A percentile compares a stretch with the other conserved stretches of the same genome.
These are phyloP conservation scores for Amaranthus cruentus DNA, from an alignment of 148 eudicot genomes.

Conservation along the genomic window DNA sequence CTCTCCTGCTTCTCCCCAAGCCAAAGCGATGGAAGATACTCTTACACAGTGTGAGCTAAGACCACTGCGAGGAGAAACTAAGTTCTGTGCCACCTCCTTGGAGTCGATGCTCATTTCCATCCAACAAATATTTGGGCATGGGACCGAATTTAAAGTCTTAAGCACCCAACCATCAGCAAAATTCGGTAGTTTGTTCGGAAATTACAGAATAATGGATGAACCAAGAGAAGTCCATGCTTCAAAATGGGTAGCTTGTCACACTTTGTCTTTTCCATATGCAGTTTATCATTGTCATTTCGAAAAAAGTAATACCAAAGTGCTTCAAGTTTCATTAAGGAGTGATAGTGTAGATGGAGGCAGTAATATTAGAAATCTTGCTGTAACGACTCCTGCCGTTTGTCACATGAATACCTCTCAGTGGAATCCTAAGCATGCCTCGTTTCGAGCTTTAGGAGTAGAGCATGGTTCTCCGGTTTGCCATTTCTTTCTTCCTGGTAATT, in stretches of 20 bases:
- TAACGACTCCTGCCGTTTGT: constrained; percentile 37
- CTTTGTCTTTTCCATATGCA: constrained; percentile 58
- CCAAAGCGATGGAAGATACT: constrained; percentile 48
- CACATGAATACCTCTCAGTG: constrained; percentile 50
- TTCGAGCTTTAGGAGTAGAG: constrained; percentile 25
- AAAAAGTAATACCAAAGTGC: constrained; percentile 36
- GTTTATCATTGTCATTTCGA: constrained; percentile 59
- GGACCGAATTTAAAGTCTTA: constrained; percentile 22
- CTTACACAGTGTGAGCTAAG: constrained; percentile 35
- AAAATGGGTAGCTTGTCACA: constrained; percentile 52
- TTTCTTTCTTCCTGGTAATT: constrained; percentile 49
- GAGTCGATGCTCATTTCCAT: constrained; percentile 54
- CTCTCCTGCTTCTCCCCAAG: constrained; percentile 38
- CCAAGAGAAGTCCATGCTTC: constrained; percentile 32
- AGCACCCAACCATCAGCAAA: constrained; percentile 26
- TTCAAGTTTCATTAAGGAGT: constrained; percentile 31
- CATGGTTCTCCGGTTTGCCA: constrained; percentile 61
- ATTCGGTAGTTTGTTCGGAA: constrained; percentile 9
- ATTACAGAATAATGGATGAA: constrained; percentile 32
- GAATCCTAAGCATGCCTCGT: constrained; percentile 40
- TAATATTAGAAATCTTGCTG: background rate
- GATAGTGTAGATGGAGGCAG: background rate
- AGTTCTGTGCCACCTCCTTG: constrained; percentile 49
- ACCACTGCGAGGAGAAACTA: constrained; percentile 50
- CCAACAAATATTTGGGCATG: constrained; percentile 27